These are phyloP conservation scores for Neurospora tetraspora DNA, from an alignment of 495 filamentous ascomycete genomes.

Conservation along the genomic window DNA sequence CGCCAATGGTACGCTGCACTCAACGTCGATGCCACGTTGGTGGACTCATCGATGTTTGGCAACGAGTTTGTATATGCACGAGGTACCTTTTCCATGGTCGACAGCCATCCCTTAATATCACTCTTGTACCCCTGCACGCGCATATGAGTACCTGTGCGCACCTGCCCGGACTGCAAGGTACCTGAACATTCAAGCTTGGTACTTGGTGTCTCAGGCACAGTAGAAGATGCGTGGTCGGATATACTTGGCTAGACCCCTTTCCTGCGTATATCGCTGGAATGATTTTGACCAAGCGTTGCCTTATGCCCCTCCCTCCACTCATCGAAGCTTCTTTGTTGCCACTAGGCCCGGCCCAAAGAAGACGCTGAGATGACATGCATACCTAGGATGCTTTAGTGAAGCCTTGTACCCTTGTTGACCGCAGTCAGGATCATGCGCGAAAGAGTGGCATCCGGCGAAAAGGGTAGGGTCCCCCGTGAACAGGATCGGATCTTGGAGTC, in stretches of 20 bases:
- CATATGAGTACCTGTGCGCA: constrained; percentile 6
- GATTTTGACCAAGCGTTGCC: neutral
- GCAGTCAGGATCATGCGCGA: constrained; percentile 19
- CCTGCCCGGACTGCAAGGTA: constrained; percentile 4
- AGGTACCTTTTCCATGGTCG: constrained; percentile 16
- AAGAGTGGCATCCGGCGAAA: constrained; percentile 26
- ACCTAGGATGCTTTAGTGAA: neutral
- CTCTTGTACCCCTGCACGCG: constrained; percentile 10
- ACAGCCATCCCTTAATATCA: constrained; percentile 21
- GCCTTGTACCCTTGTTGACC: constrained; percentile 15
- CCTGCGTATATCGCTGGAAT: constrained; percentile 1
- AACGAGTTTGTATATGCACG: neutral
- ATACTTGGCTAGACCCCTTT: constrained; percentile 5
- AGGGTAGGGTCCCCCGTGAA: constrained; percentile 18
- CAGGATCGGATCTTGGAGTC: constrained; percentile 25
- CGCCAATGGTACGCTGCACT: neutral
- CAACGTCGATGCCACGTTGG: neutral
- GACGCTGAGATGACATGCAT: constrained; percentile 3
- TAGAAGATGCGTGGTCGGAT: constrained; percentile 11
- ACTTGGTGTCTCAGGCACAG: constrained; percentile 12
- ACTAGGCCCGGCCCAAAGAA: neutral
- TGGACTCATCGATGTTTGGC: neutral
- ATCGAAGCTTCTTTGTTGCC: constrained; percentile 12
- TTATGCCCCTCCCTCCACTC: constrained; percentile 4
- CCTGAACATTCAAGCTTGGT: constrained; percentile 1